Conservation (phyloP, 2,329 filamentous ascomycete species). For the Cladosporium sp. region DNA sequence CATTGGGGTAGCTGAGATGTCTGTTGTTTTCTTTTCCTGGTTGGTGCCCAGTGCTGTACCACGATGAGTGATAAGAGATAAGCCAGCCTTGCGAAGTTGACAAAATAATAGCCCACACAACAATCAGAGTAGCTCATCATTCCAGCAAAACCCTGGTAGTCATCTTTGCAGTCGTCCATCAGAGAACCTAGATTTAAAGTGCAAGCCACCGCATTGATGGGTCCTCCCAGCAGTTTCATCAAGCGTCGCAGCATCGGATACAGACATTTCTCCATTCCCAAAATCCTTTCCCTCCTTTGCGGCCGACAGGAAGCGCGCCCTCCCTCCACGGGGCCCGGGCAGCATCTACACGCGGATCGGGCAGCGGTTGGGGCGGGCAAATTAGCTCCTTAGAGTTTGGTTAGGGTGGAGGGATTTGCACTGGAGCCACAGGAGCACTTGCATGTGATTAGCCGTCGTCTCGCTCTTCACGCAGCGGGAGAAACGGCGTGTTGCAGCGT, state of each 20-base stretch:
- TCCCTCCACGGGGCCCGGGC: background rate
- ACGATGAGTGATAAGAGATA: background rate
- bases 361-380: background rate
- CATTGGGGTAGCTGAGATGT: too few species aligned
- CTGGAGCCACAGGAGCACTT: background rate
- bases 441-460: constrained; percentile 10
- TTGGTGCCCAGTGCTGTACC: background rate
- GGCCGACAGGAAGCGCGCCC: background rate
- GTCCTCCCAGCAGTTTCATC: background rate
- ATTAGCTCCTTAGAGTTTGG: constrained; percentile 1
- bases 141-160: background rate
- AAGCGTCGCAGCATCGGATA: background rate
- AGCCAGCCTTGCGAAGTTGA: background rate
- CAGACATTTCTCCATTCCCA: background rate
- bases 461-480: background rate
- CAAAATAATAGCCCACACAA: background rate
- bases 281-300: background rate
- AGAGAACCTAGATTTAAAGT: background rate
- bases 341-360: background rate
- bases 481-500: background rate
- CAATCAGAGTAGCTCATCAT: background rate
- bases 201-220: background rate
- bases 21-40: background rate
- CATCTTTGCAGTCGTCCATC: background rate
- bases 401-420: constrained; percentile 9